Conservation (phyloP, 2,329 filamentous ascomycete species). For the Diaporthe helianthi region DNA sequence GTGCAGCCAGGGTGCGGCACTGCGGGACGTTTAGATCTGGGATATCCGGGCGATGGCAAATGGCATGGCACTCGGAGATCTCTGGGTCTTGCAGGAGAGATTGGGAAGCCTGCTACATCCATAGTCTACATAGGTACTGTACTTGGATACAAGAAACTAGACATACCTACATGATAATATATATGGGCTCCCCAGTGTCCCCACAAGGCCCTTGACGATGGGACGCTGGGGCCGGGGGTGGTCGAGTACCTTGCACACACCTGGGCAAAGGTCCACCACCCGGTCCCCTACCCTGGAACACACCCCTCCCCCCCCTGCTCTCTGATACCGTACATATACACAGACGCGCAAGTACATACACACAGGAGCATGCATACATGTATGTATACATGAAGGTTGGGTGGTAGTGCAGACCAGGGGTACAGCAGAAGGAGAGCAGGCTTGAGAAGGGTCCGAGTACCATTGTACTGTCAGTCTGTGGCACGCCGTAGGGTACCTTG, state of each 20-base stretch:
- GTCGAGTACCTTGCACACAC: constrained; percentile 24
- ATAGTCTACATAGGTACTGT: constrained; percentile 7
- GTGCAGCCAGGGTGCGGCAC: constrained; percentile 20
- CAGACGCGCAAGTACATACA: neutral
- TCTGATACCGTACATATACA: constrained; percentile 15
- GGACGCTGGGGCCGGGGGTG: constrained; percentile 14
- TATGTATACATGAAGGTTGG: neutral
- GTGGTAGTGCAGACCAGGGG: neutral
- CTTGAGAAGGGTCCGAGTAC: constrained; percentile 5
- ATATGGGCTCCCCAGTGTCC: constrained; percentile 17
- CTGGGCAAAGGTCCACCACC: constrained; percentile 31
- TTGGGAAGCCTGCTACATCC: constrained; percentile 24
- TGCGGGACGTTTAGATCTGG: constrained; percentile 29
- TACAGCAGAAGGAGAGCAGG: neutral
- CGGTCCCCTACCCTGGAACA: constrained; percentile 7
- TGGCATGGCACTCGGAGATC: constrained; percentile 28
- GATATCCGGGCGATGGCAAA: constrained; percentile 27
- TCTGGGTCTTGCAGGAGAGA: constrained; percentile 30
- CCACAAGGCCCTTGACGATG: constrained; percentile 23
- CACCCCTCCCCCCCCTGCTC: constrained; percentile 23
- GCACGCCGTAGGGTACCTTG: constrained; percentile 1
- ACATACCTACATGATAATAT: constrained; percentile 26
- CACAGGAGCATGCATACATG: neutral
- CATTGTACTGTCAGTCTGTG: constrained; percentile 15
- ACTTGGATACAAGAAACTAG: constrained; percentile 26